These are phyloP conservation scores for Termitomyces titanicus DNA, from an alignment of 768 basidiomycete species.

Conservation along the genomic window DNA sequence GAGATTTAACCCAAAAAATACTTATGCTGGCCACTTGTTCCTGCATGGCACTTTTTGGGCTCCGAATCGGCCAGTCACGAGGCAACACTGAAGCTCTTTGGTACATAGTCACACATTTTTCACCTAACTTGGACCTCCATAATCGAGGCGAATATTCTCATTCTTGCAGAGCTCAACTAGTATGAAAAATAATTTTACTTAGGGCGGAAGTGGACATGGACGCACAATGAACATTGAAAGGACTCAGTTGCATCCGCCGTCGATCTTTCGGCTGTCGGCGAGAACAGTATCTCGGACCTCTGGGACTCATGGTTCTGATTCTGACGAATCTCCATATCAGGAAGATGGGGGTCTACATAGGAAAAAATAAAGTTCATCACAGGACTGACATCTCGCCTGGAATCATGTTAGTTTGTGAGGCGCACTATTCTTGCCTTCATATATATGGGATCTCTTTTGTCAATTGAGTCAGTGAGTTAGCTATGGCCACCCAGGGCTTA, in stretches of 20 bases:
- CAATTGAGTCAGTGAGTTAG: no score
- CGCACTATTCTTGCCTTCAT: no score
- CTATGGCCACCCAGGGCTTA: no score
- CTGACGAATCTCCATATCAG: background rate
- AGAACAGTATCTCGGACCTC: no score
- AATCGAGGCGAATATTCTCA: background rate
- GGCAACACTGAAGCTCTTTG: background rate
- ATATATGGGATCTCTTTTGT: no score
- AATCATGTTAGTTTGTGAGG: no score
- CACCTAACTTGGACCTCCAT: background rate
- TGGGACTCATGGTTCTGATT: background rate
- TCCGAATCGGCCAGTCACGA: constrained; percentile 3
- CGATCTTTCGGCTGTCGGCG: background rate
- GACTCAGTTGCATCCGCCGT: background rate
- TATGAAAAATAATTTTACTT: background rate
- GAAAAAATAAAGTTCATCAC: no score
- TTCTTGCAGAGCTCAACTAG: background rate
- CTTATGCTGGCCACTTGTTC: no score
- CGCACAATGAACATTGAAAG: no score
- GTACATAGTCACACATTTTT: no score
- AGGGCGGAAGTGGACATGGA: background rate
- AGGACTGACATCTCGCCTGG: no score
- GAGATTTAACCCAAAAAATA: background rate
- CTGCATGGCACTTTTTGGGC: background rate
- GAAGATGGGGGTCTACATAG: background rate